phyloP scores from a whole-genome alignment of 352 stramenopile species.

The Globisporangium apiculatum region DNA sequence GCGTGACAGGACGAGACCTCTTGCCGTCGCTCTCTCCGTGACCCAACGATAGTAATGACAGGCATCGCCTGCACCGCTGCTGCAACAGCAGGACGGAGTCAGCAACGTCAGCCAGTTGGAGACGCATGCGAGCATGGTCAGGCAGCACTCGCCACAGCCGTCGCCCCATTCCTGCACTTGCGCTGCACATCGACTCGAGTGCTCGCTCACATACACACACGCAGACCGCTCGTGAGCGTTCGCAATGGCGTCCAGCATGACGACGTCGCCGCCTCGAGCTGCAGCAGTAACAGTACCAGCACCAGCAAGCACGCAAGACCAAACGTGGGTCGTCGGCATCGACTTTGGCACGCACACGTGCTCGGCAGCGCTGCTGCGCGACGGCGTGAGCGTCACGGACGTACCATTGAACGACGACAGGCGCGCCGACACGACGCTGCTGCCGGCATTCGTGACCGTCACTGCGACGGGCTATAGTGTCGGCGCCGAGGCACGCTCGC shows the following conservation, averaged over 20 bases:
- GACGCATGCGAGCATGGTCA: too few relatives aligned
- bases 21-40: too few relatives aligned
- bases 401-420: not conserved
- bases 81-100: not conserved
- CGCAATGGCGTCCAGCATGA: not conserved
- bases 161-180: too few relatives aligned
- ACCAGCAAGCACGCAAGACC: not conserved
- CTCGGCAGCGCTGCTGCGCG: constrained; percentile 1
- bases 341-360: constrained; percentile 8
- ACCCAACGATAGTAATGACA: too few relatives aligned
- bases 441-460: constrained; percentile 8
- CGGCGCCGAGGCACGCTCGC: not conserved
- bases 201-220: too few relatives aligned
- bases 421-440: too few relatives aligned
- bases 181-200: too few relatives aligned
- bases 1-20: too few relatives aligned
- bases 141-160: too few relatives aligned
- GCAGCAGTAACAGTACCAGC: too few relatives aligned
- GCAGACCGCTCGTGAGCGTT: too few relatives aligned
- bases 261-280: not conserved
- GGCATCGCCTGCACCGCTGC: not conserved
- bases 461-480: constrained; percentile 3
- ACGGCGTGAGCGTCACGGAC: not conserved
- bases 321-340: constrained; percentile 3
- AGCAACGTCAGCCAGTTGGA: too few relatives aligned